These are phyloP conservation scores for Solanum acaule DNA, from an alignment of 257 asterid genomes.

Conservation along the genomic window DNA sequence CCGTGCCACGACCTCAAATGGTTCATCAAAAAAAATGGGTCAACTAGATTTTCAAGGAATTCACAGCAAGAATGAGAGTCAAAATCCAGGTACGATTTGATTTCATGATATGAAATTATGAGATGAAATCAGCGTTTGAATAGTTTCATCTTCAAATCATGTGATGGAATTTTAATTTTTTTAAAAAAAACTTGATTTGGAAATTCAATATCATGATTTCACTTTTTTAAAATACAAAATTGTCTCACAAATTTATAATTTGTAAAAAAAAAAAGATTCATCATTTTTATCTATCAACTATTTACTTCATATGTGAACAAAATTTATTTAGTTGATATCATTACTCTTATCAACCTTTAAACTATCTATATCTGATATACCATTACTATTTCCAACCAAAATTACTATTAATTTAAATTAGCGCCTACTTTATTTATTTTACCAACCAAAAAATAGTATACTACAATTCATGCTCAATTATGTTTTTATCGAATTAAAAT, in stretches of 20 bases:
- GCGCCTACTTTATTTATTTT: neutral
- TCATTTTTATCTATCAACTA: neutral
- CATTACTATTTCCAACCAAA: neutral
- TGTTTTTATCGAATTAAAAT: neutral
- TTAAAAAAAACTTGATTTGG: neutral
- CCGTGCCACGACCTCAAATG: rapidly evolving
- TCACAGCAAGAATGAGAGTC: neutral
- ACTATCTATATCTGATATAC: neutral
- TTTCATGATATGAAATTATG: neutral
- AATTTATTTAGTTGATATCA: neutral
- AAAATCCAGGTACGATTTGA: neutral
- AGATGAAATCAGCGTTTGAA: neutral
- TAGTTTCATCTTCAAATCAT: neutral
- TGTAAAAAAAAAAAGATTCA: neutral
- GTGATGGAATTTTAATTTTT: neutral
- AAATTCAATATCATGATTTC: neutral
- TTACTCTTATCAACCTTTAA: neutral
- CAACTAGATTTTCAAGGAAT: neutral
- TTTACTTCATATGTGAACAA: neutral
- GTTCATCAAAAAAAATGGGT: neutral
- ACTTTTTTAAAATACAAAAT: neutral
- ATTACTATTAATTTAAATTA: neutral
- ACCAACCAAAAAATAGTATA: neutral
- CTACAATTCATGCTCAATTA: neutral
- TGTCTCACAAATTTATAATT: neutral